phyloP scores from a whole-genome alignment of 768 basidiomycete species.

The Amanita thiersii region DNA sequence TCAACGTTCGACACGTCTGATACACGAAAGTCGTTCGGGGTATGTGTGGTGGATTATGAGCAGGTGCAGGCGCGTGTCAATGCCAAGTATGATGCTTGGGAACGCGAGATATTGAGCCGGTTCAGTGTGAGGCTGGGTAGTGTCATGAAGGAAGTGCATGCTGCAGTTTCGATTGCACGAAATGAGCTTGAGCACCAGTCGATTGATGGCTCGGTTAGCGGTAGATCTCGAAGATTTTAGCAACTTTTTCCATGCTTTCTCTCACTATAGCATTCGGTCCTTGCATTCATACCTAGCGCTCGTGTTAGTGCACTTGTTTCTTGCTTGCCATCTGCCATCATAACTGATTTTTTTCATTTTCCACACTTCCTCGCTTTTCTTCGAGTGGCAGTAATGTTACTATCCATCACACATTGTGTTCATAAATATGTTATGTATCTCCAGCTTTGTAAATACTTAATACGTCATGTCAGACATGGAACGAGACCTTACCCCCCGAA shows the following conservation, averaged over 20 bases:
- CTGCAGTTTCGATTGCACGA: conserved; percentile 83
- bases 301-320: no score
- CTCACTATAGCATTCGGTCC: conserved; percentile 1
- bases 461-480: no score
- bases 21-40: conserved; percentile 85
- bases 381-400: no score
- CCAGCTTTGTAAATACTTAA: no score
- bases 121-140: conserved; percentile 92
- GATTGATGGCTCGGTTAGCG: conserved; percentile 81
- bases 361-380: no score
- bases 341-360: no score
- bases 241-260: neutral
- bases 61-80: conserved; percentile 97
- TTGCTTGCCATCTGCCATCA: no score
- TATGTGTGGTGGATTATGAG: conserved; percentile 94
- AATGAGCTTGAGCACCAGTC: conserved; percentile 96
- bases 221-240: conserved; percentile 47
- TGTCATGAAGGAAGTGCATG: conserved; percentile 97
- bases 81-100: conserved; percentile 98
- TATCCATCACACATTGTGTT: no score
- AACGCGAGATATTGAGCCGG: conserved; percentile 85
- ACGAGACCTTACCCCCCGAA: no score
- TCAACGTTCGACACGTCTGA: conserved; percentile 98
- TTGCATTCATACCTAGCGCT: no score
- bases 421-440: no score